Evolutionary conservation across 2,329 filamentous ascomycete genomes (phyloP).

Genomic region (Arachnomyces sp.): DNA sequence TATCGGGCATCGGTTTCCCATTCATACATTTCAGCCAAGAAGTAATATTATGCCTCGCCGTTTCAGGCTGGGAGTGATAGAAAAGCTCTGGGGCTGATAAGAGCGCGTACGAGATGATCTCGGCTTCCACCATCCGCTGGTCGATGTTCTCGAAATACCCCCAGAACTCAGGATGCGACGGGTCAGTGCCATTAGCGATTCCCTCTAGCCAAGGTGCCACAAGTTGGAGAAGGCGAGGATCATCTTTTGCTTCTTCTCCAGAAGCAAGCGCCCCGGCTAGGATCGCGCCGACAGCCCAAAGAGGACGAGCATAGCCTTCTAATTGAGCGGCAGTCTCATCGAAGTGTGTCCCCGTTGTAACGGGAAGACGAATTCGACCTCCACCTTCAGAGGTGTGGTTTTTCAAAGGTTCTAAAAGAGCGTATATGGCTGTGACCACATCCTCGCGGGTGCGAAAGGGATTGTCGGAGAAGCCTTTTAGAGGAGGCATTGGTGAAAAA

Average conservation of each 20-base stretch:
- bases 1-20: slow-evolving; percentile 12
- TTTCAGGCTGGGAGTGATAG: slow-evolving; percentile 9
- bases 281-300: slow-evolving; percentile 27
- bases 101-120: slow-evolving; percentile 14
- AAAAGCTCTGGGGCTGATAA: slow-evolving; percentile 13
- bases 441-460: slow-evolving; percentile 11
- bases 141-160: slow-evolving; percentile 13
- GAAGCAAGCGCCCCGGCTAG: slow-evolving; percentile 1
- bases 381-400: slow-evolving; percentile 11
- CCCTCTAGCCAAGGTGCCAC: not conserved
- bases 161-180: slow-evolving; percentile 17
- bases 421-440: slow-evolving; percentile 9
- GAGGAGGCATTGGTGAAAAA: slow-evolving; percentile 15
- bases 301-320: slow-evolving; percentile 27
- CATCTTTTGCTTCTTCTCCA: not conserved
- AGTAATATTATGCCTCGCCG: slow-evolving; percentile 10
- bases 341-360: slow-evolving; percentile 14
- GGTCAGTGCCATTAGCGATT: slow-evolving; percentile 14
- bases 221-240: not conserved
- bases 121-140: slow-evolving; percentile 20
- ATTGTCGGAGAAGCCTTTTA: slow-evolving; percentile 15
- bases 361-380: slow-evolving; percentile 12
- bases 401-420: slow-evolving; percentile 12
- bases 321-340: slow-evolving; percentile 16
- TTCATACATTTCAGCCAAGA: slow-evolving; percentile 1